Base-by-base conservation (phyloP, 768 basidiomycete genomes). In the Rossbeevera mucosa region DNA sequence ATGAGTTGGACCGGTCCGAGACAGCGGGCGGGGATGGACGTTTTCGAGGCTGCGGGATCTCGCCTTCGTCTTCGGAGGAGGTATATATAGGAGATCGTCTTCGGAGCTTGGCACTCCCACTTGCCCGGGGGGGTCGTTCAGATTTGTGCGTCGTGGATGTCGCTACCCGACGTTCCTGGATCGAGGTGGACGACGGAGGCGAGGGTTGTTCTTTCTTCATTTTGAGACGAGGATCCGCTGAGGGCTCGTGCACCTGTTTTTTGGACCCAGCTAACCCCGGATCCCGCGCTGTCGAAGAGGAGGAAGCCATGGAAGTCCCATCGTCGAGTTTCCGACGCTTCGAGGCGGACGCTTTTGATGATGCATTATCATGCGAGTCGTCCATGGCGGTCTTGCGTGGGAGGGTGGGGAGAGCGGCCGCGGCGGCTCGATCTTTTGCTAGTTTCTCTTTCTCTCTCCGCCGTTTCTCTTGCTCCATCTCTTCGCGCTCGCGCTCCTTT, bases 61-160 rank as follows among this genome's bases (percentile, higher is more conserved):
- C 74, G 21, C 73, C 74, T 60, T 83, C 81, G 47, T 85, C 80
- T 33, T 83, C 83, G 1, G 85, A 83, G 1, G 85, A 84, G 1
- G 85, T 86, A 55, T 83, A 86, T 47, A 82, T 77, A 1, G 82
- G 83, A 3, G 82, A 80, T 40, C 69, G 74, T 42, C 85, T 81
- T 42, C 80, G 74, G 18, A 58, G 49, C 50, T 80, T 82, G 24
- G 52, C 47, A 14, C 53, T 50, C 14, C 55, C 55, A 30, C 47
- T 58, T 20, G 52, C 20, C 44, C 57, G 67, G 52, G 56, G 28
- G 28, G 53, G 22, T 50, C 64, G 61, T 29, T 70, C 64, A 12
- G 49, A 44, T 50, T 53, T 60, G 49, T 52, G 51, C 44, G 52
- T 29, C 25, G 40, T 22, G 2, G 47, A 51, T n/a, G 55, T 26